phyloP scores from a whole-genome alignment of 2,329 filamentous ascomycete species.

The Arachnomyces sp. region DNA sequence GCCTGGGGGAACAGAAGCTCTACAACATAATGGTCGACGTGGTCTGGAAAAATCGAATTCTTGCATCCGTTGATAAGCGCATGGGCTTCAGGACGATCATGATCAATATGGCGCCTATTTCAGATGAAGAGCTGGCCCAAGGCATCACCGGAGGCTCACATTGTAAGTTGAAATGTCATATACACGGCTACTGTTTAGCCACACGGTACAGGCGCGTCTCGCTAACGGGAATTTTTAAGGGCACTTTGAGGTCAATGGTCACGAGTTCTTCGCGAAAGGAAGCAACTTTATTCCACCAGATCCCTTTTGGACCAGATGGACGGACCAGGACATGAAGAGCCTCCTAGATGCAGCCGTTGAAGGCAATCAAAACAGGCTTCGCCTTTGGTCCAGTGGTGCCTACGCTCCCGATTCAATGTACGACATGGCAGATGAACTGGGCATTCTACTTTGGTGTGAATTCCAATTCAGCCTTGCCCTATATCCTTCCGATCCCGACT shows the following conservation, averaged over 20 bases:
- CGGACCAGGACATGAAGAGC: conserved; percentile 42
- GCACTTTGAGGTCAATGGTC: conserved; percentile 61
- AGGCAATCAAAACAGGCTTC: conserved; percentile 58
- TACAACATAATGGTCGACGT: conserved; percentile 50
- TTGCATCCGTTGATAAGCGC: conserved; percentile 45
- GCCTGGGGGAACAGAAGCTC: conserved; percentile 50
- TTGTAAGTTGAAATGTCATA: too few relatives aligned
- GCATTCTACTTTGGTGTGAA: conserved; percentile 56
- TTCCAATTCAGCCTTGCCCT: conserved; percentile 56
- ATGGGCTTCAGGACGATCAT: conserved; percentile 58
- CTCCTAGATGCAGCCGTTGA: conserved; percentile 49
- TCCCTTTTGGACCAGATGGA: conserved; percentile 56
- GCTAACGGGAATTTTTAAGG: too few relatives aligned
- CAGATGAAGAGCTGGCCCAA: conserved; percentile 44
- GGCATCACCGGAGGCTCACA: conserved; percentile 52
- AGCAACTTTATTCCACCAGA: conserved; percentile 58
- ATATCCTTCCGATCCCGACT: conserved; percentile 49
- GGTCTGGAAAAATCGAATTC: conserved; percentile 23
- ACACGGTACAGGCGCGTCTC: too few relatives aligned
- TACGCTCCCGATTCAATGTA: conserved; percentile 58
- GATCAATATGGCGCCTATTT: conserved; percentile 49
- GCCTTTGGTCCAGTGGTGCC: conserved; percentile 54
- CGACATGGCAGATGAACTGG: conserved; percentile 55
- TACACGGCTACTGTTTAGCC: too few relatives aligned
- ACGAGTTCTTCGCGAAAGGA: conserved; percentile 57